Percentiles rank a stretch among this genome's conserved stretches.
phyloP scores from a whole-genome alignment of 331 rosid genomes.

The Stylosanthes scabra region DNA sequence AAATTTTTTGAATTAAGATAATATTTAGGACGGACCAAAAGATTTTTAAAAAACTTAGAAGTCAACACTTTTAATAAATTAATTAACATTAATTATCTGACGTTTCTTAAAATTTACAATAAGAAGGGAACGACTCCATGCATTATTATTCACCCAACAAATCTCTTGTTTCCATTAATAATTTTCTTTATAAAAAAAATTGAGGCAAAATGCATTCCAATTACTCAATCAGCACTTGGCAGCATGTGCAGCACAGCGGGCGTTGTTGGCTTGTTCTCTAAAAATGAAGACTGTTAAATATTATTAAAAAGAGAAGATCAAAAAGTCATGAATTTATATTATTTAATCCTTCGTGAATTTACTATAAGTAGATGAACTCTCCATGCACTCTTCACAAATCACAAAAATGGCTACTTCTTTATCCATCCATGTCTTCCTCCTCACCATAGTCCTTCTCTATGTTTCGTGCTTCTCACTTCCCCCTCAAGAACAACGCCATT shows the following conservation, averaged over 20 bases:
- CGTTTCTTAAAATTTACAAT: too few species aligned
- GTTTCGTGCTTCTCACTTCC: background rate
- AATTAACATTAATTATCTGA: too few species aligned
- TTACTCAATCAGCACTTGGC: background rate
- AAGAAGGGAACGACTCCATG: too few species aligned
- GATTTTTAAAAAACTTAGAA: too few species aligned
- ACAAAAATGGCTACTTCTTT: constrained; percentile 20
- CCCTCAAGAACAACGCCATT: background rate
- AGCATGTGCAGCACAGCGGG: background rate
- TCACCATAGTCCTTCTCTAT: constrained; percentile 30
- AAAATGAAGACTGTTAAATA: background rate
- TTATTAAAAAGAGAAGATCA: background rate
- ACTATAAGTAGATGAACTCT: background rate
- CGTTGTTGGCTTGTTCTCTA: too few species aligned
- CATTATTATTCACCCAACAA: too few species aligned
- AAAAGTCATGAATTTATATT: background rate
- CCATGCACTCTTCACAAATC: background rate
- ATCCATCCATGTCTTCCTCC: background rate
- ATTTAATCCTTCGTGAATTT: background rate
- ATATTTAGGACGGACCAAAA: too few species aligned
- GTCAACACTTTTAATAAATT: too few species aligned
- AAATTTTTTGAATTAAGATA: too few species aligned
- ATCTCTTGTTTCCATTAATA: too few species aligned
- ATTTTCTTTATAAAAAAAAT: too few species aligned
- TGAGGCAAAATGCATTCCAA: background rate